phyloP scores from a whole-genome alignment of 208 protist genomes.

The Willaertia magna region DNA sequence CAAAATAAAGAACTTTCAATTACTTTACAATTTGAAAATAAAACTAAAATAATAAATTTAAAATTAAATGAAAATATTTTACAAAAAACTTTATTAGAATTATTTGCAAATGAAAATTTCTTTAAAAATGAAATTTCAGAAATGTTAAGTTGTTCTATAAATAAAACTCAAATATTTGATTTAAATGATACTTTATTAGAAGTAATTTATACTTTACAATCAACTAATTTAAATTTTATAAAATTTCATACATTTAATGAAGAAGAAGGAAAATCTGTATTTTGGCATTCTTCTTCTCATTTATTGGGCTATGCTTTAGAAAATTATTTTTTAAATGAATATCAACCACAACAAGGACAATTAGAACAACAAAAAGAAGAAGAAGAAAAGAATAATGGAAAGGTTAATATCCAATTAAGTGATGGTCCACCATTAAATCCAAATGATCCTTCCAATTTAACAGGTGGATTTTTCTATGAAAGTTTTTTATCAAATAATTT shows the following conservation, averaged over 20 bases:
- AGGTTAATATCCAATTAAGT: background rate
- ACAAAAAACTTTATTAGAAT: background rate
- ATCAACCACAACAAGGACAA: too few species aligned
- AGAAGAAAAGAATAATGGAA: too few species aligned
- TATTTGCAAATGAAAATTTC: background rate
- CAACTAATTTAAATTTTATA: background rate
- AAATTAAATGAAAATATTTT: too few species aligned
- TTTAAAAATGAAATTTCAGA: background rate
- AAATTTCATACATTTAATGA: background rate
- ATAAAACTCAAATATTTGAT: background rate
- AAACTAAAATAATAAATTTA: too few species aligned
- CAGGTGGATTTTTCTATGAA: slow-evolving; percentile 8
- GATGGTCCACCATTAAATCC: slow-evolving; percentile 22
- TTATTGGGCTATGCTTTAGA: slow-evolving; percentile 30
- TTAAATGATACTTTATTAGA: background rate
- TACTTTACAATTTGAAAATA: too few species aligned
- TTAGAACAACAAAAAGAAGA: too few species aligned
- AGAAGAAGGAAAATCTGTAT: slow-evolving; percentile 19
- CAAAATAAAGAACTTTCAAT: too few species aligned
- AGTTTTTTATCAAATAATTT: background rate
- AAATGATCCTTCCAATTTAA: slow-evolving; percentile 27
- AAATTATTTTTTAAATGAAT: background rate
- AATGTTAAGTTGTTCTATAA: background rate
- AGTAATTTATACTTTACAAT: background rate
- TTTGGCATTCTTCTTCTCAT: slow-evolving; percentile 40